phyloP scores from a whole-genome alignment of 2,329 filamentous ascomycete species.

The Colletotrichum musicola region DNA sequence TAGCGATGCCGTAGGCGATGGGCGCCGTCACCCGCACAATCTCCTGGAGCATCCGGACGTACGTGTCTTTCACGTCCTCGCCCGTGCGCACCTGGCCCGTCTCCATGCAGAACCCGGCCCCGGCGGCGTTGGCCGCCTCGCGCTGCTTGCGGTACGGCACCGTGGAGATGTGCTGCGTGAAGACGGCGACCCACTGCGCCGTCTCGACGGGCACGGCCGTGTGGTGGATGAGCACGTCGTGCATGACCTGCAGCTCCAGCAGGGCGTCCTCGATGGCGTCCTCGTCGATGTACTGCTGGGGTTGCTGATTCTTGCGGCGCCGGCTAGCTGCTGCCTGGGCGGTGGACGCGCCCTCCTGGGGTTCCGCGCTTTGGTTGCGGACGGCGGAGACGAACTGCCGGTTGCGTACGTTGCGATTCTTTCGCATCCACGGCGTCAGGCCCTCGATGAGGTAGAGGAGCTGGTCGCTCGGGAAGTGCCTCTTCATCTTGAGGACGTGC shows the following conservation, averaged over 20 bases:
- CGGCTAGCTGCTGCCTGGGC: conserved; percentile 42
- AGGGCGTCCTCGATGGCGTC: conserved; percentile 78
- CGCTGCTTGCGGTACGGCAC: conserved; percentile 75
- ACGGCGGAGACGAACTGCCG: conserved; percentile 76
- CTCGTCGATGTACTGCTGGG: conserved; percentile 70
- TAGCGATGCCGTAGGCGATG: conserved; percentile 77
- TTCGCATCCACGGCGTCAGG: conserved; percentile 73
- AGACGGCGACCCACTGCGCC: conserved; percentile 78
- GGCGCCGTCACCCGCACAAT: conserved; percentile 78
- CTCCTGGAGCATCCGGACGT: conserved; percentile 81
- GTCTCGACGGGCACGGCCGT: conserved; percentile 72
- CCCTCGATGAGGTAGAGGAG: conserved; percentile 82
- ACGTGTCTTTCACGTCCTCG: conserved; percentile 74
- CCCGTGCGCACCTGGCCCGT: conserved; percentile 80
- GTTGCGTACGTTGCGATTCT: conserved; percentile 76
- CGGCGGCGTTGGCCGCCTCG: conserved; percentile 61
- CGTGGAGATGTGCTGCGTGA: conserved; percentile 84
- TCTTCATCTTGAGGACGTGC: conserved; percentile 69
- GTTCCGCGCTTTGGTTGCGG: conserved; percentile 55
- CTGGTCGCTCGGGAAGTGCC: conserved; percentile 63
- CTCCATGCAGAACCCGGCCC: conserved; percentile 83
- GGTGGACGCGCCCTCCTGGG: conserved; percentile 40
- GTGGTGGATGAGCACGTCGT: conserved; percentile 78
- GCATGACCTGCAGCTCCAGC: conserved; percentile 75
- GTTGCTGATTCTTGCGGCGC: conserved; percentile 56